A percentile compares a stretch with the other conserved stretches of the same genome.
Evolutionary conservation across 345 rosid genomes (phyloP).

Genomic region (Conringia planisiliqua): DNA sequence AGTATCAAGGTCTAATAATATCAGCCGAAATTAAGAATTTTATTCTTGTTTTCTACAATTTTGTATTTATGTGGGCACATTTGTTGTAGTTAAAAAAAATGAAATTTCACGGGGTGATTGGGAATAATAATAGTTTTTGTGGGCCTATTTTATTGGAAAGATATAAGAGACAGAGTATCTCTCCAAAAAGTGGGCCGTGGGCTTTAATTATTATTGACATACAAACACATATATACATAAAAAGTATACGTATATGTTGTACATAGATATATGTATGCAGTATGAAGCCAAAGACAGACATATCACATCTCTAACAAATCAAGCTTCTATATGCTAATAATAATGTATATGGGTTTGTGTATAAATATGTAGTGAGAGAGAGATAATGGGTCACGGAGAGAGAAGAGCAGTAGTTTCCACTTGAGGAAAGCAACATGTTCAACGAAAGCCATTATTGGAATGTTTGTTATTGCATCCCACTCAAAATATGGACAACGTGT

Average conservation of each 20-base stretch:
- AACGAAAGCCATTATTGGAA: slow-evolving; percentile 55
- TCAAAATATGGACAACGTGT: slow-evolving; percentile 25
- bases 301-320: slow-evolving; percentile 21
- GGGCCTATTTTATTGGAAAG: slow-evolving; percentile 24
- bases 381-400: slow-evolving; percentile 27
- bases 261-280: not conserved
- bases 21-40: slow-evolving; percentile 3
- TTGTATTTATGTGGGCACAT: slow-evolving; percentile 6
- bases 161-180: slow-evolving; percentile 18
- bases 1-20: slow-evolving; percentile 14
- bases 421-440: slow-evolving; percentile 43
- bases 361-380: not conserved
- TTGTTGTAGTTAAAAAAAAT: not conserved
- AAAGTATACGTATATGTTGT: not conserved
- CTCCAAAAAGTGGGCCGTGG: slow-evolving; percentile 42
- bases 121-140: slow-evolving; percentile 24
- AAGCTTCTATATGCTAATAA: not conserved
- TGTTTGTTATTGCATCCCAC: slow-evolving; percentile 36
- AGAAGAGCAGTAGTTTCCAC: slow-evolving; percentile 39
- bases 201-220: slow-evolving; percentile 26
- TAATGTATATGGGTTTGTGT: not conserved
- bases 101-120: slow-evolving; percentile 4
- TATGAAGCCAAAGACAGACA: slow-evolving; percentile 1
- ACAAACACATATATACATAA: not conserved
- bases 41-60: not conserved